A percentile compares a stretch with the other conserved stretches of the same genome.
These are phyloP conservation scores for Annulohypoxylon moriforme DNA, from an alignment of 495 filamentous ascomycete genomes.

Conservation along the genomic window DNA sequence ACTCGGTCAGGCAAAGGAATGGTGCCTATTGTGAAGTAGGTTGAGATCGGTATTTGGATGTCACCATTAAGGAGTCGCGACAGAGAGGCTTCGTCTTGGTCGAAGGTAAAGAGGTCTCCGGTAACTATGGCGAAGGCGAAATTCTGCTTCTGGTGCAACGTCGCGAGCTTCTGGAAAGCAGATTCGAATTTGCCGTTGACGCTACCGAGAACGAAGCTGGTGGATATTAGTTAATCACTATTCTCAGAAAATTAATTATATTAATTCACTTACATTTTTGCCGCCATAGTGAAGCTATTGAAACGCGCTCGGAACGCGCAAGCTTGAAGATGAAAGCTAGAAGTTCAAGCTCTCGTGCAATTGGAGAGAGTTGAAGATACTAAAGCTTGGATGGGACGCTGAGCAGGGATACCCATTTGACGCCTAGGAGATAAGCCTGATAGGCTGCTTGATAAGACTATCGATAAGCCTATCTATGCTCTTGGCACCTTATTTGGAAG, in stretches of 20 bases:
- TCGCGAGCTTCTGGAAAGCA: constrained; percentile 80
- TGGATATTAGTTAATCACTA: constrained; percentile 47
- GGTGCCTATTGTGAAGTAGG: constrained; percentile 85
- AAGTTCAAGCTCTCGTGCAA: neutral
- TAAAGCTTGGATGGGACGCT: neutral
- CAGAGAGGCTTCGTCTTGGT: constrained; percentile 67
- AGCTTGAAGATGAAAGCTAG: neutral
- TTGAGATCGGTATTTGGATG: constrained; percentile 78
- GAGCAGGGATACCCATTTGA: neutral
- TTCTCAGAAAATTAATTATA: neutral
- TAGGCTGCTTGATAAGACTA: neutral
- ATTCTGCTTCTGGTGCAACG: constrained; percentile 82
- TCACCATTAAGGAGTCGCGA: constrained; percentile 73
- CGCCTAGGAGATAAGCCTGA: neutral
- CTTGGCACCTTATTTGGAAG: constrained; percentile 1
- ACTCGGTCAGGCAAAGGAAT: constrained; percentile 73
- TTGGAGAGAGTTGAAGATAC: constrained; percentile 3
- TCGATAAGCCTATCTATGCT: constrained; percentile 20
- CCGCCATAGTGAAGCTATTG: constrained; percentile 61
- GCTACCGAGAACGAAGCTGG: constrained; percentile 82
- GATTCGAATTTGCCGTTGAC: constrained; percentile 77
- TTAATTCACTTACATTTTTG: constrained; percentile 72
- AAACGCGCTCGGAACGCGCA: constrained; percentile 3
- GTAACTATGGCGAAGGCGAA: constrained; percentile 86
- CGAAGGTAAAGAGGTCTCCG: constrained; percentile 81